phyloP scores from a whole-genome alignment of 495 filamentous ascomycete genomes.

The Penicillium soppii region DNA sequence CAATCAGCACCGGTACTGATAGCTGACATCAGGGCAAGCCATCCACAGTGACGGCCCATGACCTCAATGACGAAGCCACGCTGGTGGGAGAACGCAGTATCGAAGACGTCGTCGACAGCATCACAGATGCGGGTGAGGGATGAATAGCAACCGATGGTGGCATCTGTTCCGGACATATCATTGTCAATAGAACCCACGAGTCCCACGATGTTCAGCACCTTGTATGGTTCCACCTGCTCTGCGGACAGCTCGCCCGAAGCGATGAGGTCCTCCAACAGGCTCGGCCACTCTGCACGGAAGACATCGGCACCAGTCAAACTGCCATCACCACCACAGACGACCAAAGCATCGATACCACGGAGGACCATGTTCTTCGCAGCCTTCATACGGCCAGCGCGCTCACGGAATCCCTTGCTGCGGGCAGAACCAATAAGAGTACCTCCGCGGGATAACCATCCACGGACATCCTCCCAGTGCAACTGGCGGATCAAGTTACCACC shows the following conservation, averaged over 20 bases:
- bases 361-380: constrained; percentile 92
- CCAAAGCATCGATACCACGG: constrained; percentile 90
- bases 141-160: constrained; percentile 96
- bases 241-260: constrained; percentile 61
- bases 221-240: constrained; percentile 69
- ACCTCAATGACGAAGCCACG: constrained; percentile 98
- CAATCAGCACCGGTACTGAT: constrained; percentile 96
- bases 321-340: constrained; percentile 97
- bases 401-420: constrained; percentile 83
- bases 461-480: constrained; percentile 91
- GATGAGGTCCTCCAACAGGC: constrained; percentile 80
- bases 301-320: constrained; percentile 94
- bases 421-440: constrained; percentile 97
- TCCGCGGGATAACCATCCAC: constrained; percentile 90
- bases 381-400: constrained; percentile 74
- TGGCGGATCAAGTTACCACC: constrained; percentile 85
- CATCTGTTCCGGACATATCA: constrained; percentile 94
- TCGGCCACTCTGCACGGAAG: constrained; percentile 89
- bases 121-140: constrained; percentile 90
- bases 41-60: constrained; percentile 99
- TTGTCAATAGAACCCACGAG: constrained; percentile 98
- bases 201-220: constrained; percentile 90
- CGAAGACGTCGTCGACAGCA: constrained; percentile 93
- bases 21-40: constrained; percentile 95
- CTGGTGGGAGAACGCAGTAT: constrained; percentile 95